Percentiles rank a stretch among this genome's conserved stretches.
Evolutionary conservation across 208 protist genomes (phyloP).

Genomic region (Trypanosoma platydactyli): DNA sequence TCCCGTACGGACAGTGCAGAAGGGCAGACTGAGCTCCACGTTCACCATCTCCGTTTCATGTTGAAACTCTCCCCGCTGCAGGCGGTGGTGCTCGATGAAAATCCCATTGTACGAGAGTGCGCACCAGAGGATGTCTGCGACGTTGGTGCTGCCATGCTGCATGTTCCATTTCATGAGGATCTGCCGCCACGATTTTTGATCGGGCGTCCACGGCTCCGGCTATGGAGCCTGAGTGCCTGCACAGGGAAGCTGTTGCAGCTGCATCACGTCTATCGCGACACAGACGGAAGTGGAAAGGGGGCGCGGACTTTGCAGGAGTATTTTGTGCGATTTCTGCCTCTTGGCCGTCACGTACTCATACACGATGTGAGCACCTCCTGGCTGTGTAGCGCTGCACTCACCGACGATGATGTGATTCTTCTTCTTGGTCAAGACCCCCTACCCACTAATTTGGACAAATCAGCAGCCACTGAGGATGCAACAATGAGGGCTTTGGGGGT

Average conservation of each 20-base stretch:
- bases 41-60: conserved; percentile 39
- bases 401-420: conserved; percentile 42
- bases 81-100: conserved; percentile 44
- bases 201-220: conserved; percentile 42
- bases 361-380: conserved; percentile 29
- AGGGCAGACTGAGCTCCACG: conserved; percentile 36
- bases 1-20: conserved; percentile 32
- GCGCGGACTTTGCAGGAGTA: conserved; percentile 38
- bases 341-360: conserved; percentile 38
- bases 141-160: conserved; percentile 36
- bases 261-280: conserved; percentile 35
- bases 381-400: conserved; percentile 40
- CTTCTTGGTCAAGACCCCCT: conserved; percentile 33
- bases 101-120: conserved; percentile 34
- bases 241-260: conserved; percentile 40
- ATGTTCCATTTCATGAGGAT: conserved; percentile 22
- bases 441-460: not conserved
- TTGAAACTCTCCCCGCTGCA: conserved; percentile 22
- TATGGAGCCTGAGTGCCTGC: conserved; percentile 44
- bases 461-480: not conserved
- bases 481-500: not conserved
- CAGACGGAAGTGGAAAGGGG: conserved; percentile 22
- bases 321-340: conserved; percentile 42
- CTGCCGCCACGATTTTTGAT: conserved; percentile 36
- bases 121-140: conserved; percentile 53